phyloP scores from a whole-genome alignment of 2,329 filamentous ascomycete species.

The Ceratocystis papillata region DNA sequence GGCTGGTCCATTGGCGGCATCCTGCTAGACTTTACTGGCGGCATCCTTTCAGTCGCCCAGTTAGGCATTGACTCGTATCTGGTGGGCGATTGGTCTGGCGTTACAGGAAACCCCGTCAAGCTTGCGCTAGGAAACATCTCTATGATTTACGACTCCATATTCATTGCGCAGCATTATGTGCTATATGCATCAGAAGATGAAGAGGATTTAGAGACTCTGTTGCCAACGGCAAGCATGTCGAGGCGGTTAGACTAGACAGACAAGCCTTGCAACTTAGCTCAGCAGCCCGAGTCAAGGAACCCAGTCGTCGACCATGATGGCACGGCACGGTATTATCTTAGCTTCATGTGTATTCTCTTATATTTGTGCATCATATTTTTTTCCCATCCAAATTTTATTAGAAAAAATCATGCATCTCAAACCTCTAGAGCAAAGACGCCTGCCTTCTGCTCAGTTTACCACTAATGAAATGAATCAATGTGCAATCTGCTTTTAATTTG shows the following conservation, averaged over 20 bases:
- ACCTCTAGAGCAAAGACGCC: no score
- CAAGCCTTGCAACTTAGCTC: background rate
- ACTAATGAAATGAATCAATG: no score
- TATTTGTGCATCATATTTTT: constrained; percentile 1
- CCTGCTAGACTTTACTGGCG: constrained; percentile 71
- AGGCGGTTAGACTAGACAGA: constrained; percentile 25
- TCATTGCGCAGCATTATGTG: constrained; percentile 80
- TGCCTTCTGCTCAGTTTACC: no score
- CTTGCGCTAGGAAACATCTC: constrained; percentile 75
- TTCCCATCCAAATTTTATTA: background rate
- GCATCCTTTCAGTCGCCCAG: constrained; percentile 70
- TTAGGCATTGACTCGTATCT: constrained; percentile 74
- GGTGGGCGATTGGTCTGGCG: constrained; percentile 76
- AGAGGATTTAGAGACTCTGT: constrained; percentile 28
- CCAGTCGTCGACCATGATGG: no score
- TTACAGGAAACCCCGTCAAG: constrained; percentile 87
- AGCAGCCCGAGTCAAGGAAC: background rate
- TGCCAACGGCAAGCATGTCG: constrained; percentile 29
- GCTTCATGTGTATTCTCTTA: background rate
- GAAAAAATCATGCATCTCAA: background rate
- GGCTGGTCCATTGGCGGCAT: constrained; percentile 85
- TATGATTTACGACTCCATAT: constrained; percentile 75
- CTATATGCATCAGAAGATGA: constrained; percentile 44
- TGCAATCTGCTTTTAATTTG: background rate
- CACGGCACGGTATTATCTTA: no score